Conservation (phyloP, 345 rosid species). For the Conringia planisiliqua region DNA sequence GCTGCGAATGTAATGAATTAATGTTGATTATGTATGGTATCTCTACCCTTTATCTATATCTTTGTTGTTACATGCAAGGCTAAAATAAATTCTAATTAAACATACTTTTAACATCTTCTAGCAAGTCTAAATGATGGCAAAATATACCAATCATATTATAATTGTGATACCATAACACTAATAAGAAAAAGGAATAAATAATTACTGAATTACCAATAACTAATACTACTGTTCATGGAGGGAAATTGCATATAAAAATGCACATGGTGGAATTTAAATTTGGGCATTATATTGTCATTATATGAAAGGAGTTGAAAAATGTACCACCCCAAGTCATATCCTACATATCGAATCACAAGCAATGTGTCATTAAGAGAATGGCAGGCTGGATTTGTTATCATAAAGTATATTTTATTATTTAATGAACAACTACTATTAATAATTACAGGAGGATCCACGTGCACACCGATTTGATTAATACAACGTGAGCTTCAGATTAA, state of each 20-base stretch:
- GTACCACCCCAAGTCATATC: conserved; percentile 18
- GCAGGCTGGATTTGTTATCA: conserved; percentile 33
- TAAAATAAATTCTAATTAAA: too few species aligned
- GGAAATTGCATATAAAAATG: background rate
- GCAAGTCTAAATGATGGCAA: background rate
- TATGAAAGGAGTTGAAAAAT: conserved; percentile 15
- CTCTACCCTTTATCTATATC: background rate
- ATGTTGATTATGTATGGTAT: background rate
- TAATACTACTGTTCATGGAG: background rate
- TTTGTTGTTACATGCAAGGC: background rate
- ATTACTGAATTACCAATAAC: background rate
- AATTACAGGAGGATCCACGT: conserved; percentile 27
- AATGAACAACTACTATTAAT: background rate
- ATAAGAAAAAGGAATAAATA: background rate
- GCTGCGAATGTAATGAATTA: background rate
- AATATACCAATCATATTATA: background rate
- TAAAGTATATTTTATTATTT: conserved; percentile 3
- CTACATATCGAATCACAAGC: conserved; percentile 31
- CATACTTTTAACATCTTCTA: too few species aligned
- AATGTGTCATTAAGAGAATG: conserved; percentile 35
- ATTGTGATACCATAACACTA: background rate
- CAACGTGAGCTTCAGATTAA: conserved; percentile 5
- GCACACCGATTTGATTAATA: conserved; percentile 17
- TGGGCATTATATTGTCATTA: background rate
- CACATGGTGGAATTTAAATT: conserved; percentile 1